phyloP scores from a whole-genome alignment of 1,139 yeast species.

The Schizosaccharomyces versatilis region DNA sequence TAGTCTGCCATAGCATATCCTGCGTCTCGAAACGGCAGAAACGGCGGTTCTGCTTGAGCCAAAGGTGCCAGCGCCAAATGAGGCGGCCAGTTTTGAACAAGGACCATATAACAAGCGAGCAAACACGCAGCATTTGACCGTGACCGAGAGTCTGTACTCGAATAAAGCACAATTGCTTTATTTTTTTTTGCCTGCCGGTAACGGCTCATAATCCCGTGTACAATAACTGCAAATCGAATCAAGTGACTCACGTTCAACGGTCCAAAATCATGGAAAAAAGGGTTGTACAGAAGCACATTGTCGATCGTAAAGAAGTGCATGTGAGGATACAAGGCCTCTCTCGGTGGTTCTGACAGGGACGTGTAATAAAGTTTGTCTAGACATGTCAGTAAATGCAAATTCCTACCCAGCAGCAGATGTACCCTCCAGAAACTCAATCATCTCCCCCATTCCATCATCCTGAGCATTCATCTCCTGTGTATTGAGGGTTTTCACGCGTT shows the following conservation, averaged over 20 bases:
- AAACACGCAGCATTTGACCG: conserved; percentile 89
- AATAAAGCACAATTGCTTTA: conserved; percentile 76
- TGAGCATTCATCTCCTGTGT: background rate
- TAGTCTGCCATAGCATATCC: conserved; percentile 92
- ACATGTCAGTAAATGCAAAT: background rate
- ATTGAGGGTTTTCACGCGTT: no score
- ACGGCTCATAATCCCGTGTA: conserved; percentile 49
- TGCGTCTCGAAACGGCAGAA: conserved; percentile 88
- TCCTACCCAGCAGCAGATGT: background rate
- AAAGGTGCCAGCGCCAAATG: conserved; percentile 91
- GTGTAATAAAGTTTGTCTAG: conserved; percentile 71
- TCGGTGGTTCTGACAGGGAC: conserved; percentile 62
- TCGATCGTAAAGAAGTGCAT: conserved; percentile 49
- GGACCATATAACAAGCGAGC: conserved; percentile 79
- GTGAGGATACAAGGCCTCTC: conserved; percentile 51
- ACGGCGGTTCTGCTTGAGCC: conserved; percentile 79
- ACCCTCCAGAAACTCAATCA: conserved; percentile 12
- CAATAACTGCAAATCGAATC: conserved; percentile 80
- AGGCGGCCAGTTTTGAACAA: conserved; percentile 94
- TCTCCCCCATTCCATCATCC: conserved; percentile 3
- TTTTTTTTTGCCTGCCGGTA: conserved; percentile 49
- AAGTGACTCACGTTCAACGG: conserved; percentile 84
- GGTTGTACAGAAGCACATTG: conserved; percentile 71
- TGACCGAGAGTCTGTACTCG: conserved; percentile 57
- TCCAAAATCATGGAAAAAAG: conserved; percentile 89